Base-by-base conservation (phyloP, 306 rosid species). In the Glycyrrhiza uralensis region DNA sequence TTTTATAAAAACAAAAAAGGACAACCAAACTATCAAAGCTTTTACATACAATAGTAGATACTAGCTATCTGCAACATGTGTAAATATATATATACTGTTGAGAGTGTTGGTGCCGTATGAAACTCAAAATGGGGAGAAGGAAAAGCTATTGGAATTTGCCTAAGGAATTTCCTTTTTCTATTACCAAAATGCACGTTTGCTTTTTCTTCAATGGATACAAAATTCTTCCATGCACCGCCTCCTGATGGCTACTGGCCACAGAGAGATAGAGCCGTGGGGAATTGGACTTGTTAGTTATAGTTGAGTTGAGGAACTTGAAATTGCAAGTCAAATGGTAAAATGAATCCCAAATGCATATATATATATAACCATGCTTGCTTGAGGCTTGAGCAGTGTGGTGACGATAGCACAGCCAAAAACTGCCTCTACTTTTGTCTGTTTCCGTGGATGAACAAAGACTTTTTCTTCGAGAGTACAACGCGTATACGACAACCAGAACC, bases 211-310 rank as follows among this genome's bases (percentile, higher is more conserved):
- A 20, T 58, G 10, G 39, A 8, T 22, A 5, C 22, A 1, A 55
- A 5, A 15, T 17, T 69, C 5, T 44, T 33, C 0, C 60, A 61
- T 63, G 69, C 69, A 15, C 22, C 23, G 73, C 23, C 35, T 66
- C 5, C 30, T n/a, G 29, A 3, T 8, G 24, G 67, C 2, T 50
- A 68, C 1, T 44, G 68, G 75, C 35, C 26, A 61, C 18, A 59
- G 51, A 30, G 20, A 7, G 35, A 61, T 30, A 71, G 75, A 76
- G 62, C 2, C 84, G 88, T 85, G 57, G 68, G 71, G 74, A 85
- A 69, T 32, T 47, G 12, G 26, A 24, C 10, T 10, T 78, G 70
- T 63, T 44, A 54, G 66, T 65, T 58, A 17, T 1, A 11, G 62
- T 17, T 60, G 30, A 71, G 23, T n/a, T 29, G 29, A 64, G 60